Conservation (phyloP, 768 basidiomycete species). For the Tricholomella constricta region DNA sequence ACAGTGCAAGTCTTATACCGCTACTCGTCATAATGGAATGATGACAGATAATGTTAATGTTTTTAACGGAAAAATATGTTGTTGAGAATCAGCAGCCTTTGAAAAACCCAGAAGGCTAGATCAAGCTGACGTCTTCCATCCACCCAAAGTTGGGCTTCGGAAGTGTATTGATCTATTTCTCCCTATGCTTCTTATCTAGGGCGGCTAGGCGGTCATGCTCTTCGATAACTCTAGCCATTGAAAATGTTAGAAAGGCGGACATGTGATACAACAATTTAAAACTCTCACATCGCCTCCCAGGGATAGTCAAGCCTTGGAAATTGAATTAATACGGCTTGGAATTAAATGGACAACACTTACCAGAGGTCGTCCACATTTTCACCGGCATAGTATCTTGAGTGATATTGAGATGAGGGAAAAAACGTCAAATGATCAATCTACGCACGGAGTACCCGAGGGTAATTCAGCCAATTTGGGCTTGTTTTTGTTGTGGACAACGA, state of each 20-base stretch:
- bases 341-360: constrained; percentile 42
- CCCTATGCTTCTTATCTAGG: constrained; percentile 33
- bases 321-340: neutral
- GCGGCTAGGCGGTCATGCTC: constrained; percentile 69
- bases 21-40: too few relatives aligned
- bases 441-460: constrained; percentile 66
- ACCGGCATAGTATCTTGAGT: constrained; percentile 76
- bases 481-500: constrained; percentile 94
- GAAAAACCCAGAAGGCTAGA: too few relatives aligned
- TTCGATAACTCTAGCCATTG: constrained; percentile 62
- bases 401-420: constrained; percentile 21
- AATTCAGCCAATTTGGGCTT: constrained; percentile 83
- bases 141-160: neutral
- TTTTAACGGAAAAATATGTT: too few relatives aligned
- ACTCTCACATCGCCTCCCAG: constrained; percentile 73
- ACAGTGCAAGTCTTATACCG: too few relatives aligned
- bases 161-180: neutral
- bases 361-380: constrained; percentile 73
- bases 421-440: constrained; percentile 9
- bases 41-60: too few relatives aligned
- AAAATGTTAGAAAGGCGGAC: neutral
- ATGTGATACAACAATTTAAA: neutral
- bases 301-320: constrained; percentile 75
- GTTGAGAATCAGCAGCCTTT: too few relatives aligned
- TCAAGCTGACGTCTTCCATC: too few relatives aligned